phyloP scores from a whole-genome alignment of 164 flowering plant genomes.

The Annona cherimola region DNA sequence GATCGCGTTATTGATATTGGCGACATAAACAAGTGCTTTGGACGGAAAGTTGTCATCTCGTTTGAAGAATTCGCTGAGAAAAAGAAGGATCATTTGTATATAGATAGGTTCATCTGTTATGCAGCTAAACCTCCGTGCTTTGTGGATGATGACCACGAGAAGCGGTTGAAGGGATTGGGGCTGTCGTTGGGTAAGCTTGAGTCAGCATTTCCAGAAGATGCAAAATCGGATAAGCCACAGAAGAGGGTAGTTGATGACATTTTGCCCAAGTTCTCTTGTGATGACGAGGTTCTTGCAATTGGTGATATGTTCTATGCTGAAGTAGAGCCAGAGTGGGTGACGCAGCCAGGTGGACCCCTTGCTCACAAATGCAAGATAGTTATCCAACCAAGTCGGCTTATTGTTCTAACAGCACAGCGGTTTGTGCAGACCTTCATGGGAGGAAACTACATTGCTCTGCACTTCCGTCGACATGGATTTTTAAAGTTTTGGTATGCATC shows the following conservation, averaged over 20 bases:
- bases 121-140: conserved; percentile 76
- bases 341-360: conserved; percentile 98
- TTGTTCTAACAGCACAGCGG: conserved; percentile 86
- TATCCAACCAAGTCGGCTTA: conserved; percentile 79
- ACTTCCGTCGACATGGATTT: conserved; percentile 93
- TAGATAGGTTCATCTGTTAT: conserved; percentile 73
- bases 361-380: conserved; percentile 79
- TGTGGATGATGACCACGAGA: conserved; percentile 76
- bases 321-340: conserved; percentile 82
- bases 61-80: conserved; percentile 66
- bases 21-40: conserved; percentile 71
- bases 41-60: conserved; percentile 61
- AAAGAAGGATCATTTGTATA: conserved; percentile 52
- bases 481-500: conserved; percentile 82
- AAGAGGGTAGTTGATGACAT: conserved; percentile 57
- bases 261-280: conserved; percentile 48
- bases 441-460: conserved; percentile 68
- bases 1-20: conserved; percentile 67
- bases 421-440: conserved; percentile 95
- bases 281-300: conserved; percentile 75
- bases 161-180: conserved; percentile 64
- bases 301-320: conserved; percentile 94
- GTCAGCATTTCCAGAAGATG: conserved; percentile 75
- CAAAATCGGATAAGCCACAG: conserved; percentile 46
- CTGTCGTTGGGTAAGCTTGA: conserved; percentile 66